Percentiles rank a stretch among this genome's conserved stretches.
Conservation (phyloP, 306 rosid species). For the Spatholobus suberectus region DNA sequence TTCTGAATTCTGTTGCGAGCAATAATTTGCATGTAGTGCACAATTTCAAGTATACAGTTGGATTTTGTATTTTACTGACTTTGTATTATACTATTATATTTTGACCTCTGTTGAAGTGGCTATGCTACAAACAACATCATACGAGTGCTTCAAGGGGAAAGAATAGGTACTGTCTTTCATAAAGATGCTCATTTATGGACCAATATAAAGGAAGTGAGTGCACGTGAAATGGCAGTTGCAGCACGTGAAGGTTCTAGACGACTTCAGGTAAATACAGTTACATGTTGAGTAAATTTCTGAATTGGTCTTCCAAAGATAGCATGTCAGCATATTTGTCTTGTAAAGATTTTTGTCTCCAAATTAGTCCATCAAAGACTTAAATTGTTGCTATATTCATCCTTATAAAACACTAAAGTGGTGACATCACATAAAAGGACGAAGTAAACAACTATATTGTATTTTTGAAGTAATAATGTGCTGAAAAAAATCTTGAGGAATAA, state of each 20-base stretch:
- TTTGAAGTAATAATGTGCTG: not conserved
- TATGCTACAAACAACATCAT: slow-evolving; percentile 76
- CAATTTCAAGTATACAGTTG: slow-evolving; percentile 11
- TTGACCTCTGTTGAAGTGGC: slow-evolving; percentile 59
- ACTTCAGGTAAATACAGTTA: slow-evolving; percentile 66
- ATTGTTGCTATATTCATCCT: slow-evolving; percentile 3
- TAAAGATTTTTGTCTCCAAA: not conserved
- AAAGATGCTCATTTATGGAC: slow-evolving; percentile 88
- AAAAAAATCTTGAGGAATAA: not conserved
- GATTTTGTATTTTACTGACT: slow-evolving; percentile 39
- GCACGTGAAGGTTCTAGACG: slow-evolving; percentile 76
- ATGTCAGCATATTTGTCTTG: not conserved
- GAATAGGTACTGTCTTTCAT: slow-evolving; percentile 90
- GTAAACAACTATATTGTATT: not conserved
- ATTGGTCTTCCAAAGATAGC: not conserved
- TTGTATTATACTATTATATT: slow-evolving; percentile 36
- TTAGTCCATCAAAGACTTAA: not conserved
- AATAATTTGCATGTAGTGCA: slow-evolving; percentile 1
- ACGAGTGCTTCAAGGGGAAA: slow-evolving; percentile 86
- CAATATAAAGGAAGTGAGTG: slow-evolving; percentile 61
- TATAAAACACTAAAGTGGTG: not conserved
- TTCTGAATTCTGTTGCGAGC: not conserved
- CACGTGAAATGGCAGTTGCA: slow-evolving; percentile 85
- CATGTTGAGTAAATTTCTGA: not conserved
- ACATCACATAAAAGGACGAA: not conserved